Base-by-base conservation (phyloP, 2,329 filamentous ascomycete species). In the Coniochaeta sp. region DNA sequence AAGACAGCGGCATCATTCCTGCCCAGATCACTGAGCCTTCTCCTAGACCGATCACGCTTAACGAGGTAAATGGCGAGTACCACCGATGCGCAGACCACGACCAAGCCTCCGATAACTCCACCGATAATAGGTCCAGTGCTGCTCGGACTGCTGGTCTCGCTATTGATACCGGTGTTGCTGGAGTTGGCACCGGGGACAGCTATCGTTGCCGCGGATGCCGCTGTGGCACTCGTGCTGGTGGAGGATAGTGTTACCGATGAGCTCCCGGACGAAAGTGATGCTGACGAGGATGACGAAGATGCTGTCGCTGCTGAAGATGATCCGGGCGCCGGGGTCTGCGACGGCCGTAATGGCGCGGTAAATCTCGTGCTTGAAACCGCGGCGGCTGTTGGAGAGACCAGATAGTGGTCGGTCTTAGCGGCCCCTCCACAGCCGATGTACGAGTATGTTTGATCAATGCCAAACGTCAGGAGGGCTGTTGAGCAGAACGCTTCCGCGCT, bases 391-490 rank as follows among this genome's bases (percentile, higher is more conserved):
- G 57, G 57, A 10, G 42, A 34, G 24, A 58, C 30, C 4, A 52
- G 26, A 38, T 58, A 32, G 58, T 57, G 32, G 24, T 57, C 26
- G 4, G 55, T 60, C 12, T 47, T 14, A 10, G 60, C 24, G 7
- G 6, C n/a, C 34, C 28, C 44, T 4, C 70, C 73, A 36, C 73
- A 74, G 16, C 71, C 69, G n/a, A 74, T 65, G 34, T 74, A 75
- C 0, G 71, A 66, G 55, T 75, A 75, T 17, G 66, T 71, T 24
- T 73, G 67, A 56, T 71, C 70, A 26, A 70, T 62, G 5, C 67
- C 68, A 36, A 71, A 68, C 1, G 67, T 70, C 36, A 76, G 56
- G 30, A 75, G 65, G 2, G 69, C 70, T 2, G 68, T 70, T 1
- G 71, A 75, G 50, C 73, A 75, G 58, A 66, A 73, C 4, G 58